Evolutionary conservation across 2,329 filamentous ascomycete genomes (phyloP).

Genomic region (Calonectria henricotiae): DNA sequence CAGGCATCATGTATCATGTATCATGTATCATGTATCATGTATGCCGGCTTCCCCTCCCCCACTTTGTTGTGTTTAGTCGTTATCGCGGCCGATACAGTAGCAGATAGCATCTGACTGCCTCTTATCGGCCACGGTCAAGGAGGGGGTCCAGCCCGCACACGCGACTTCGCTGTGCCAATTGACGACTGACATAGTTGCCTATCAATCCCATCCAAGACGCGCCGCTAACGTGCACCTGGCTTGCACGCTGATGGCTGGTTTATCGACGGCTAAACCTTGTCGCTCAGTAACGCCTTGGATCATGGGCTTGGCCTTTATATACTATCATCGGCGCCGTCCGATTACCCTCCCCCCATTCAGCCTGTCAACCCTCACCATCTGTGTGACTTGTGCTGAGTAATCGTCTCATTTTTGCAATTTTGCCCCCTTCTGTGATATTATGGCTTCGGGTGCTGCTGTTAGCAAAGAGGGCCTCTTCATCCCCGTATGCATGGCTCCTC

Average conservation of each 20-base stretch:
- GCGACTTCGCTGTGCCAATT: not conserved
- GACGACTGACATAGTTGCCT: not conserved
- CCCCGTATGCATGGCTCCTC: slow-evolving; percentile 61
- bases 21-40: not conserved
- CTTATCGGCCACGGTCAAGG: slow-evolving; percentile 41
- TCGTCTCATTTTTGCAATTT: not conserved
- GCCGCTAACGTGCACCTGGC: not conserved
- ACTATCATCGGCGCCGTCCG: slow-evolving; percentile 12
- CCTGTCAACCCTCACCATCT: not conserved
- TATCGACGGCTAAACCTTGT: slow-evolving; percentile 1
- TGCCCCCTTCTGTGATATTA: slow-evolving; percentile 37
- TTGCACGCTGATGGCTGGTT: slow-evolving; percentile 4
- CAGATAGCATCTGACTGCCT: slow-evolving; percentile 23
- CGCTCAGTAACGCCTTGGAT: not conserved
- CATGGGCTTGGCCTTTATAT: slow-evolving; percentile 8
- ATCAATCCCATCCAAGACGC: slow-evolving; percentile 8
- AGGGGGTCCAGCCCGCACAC: slow-evolving; percentile 27
- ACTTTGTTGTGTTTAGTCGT: slow-evolving; percentile 28
- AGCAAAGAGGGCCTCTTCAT: slow-evolving; percentile 70
- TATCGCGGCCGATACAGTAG: slow-evolving; percentile 31
- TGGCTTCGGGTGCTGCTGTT: slow-evolving; percentile 63
- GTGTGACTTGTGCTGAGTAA: not conserved
- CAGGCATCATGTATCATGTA: too few species aligned
- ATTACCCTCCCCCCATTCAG: not conserved
- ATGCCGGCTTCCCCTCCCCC: slow-evolving; percentile 33